phyloP scores from a whole-genome alignment of 345 rosid genomes.

The Abelmoschus esculentus region DNA sequence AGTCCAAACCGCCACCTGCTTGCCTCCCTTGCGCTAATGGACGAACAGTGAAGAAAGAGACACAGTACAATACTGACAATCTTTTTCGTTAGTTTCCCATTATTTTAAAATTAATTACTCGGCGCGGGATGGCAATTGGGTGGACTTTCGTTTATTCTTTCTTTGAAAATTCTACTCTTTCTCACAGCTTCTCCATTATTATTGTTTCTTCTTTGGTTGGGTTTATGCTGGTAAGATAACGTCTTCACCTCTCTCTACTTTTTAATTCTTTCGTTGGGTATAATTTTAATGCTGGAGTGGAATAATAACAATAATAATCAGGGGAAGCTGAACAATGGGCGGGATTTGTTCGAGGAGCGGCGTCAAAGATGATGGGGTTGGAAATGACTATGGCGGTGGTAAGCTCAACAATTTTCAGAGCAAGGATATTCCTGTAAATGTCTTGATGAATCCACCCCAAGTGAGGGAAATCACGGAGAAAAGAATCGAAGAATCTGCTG shows the following conservation, averaged over 20 bases:
- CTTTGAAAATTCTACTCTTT: not conserved
- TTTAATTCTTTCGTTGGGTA: not conserved
- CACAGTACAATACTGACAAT: not conserved
- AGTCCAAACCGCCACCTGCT: not conserved
- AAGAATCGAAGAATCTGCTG: slow-evolving; percentile 12
- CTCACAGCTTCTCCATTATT: not conserved
- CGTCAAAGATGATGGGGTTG: slow-evolving; percentile 71
- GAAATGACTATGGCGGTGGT: slow-evolving; percentile 43
- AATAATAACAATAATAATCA: not conserved
- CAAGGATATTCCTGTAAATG: slow-evolving; percentile 35
- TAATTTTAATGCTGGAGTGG: not conserved
- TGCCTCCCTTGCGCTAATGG: too few relatives aligned
- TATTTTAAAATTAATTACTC: not conserved
- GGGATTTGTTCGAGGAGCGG: slow-evolving; percentile 94
- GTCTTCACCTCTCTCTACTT: too few relatives aligned
- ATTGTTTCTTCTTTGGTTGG: not conserved
- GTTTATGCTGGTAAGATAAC: not conserved
- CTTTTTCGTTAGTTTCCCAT: not conserved
- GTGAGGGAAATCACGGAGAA: slow-evolving; percentile 20
- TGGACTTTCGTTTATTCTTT: not conserved
- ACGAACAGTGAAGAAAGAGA: too few relatives aligned
- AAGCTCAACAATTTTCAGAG: slow-evolving; percentile 35
- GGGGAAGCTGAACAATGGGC: slow-evolving; percentile 43
- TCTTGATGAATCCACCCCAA: slow-evolving; percentile 16
- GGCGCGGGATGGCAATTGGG: not conserved